Base-by-base conservation (phyloP, 2,329 filamentous ascomycete species). In the Hypoxylon sp. region DNA sequence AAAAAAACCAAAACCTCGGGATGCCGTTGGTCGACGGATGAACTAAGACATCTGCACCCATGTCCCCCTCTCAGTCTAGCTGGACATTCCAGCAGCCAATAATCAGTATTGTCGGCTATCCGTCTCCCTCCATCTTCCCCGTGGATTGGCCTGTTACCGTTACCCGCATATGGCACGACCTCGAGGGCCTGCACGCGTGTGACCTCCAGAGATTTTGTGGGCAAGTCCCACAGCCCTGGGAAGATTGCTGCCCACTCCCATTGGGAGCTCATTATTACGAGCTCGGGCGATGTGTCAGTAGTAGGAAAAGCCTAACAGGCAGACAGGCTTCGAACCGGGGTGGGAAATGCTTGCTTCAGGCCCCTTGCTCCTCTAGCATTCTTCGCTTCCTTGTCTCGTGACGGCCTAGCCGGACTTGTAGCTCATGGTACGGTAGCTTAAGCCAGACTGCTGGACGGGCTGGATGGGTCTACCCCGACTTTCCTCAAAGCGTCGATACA, bases 151-250 rank as follows among this genome's bases (percentile, higher is more conserved):
- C 38, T 52, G 37, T 54, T 57, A 53, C 49, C 52, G 37, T 54
- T 57, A 53, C 49, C 52, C 49, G 52, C 53, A 57, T 54, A 45
- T 59, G 45, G 53, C 44, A 53, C 49, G 38, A 56, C 49, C 27
- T 26, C 20, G 34, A 59, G 45, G 30, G 27, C 34, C 44, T 45
- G 48, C 32, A 55, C 37, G 52, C 56, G 49, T 59, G 56, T 59
- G 56, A 59, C 56, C 46, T 51, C 42, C 32, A 54, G 40, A 46
- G 36, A 42, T 37, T 53, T 57, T 56, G 45, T 59, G 56, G 56
- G 41, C 30, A 25, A 57, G 41, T 53, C 48, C 48, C 49, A 32
- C 42, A 26, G 52, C 38, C 20, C 44, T 49, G 56, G 56, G 50
- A 59, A 57, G 32, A 41, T 34, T 15, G 36, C 21, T 38, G 19